Evolutionary conservation across 2,329 filamentous ascomycete genomes (phyloP), one percentile per base, ranked within the genome.

Genomic region (Microdochium nivale): DNA sequence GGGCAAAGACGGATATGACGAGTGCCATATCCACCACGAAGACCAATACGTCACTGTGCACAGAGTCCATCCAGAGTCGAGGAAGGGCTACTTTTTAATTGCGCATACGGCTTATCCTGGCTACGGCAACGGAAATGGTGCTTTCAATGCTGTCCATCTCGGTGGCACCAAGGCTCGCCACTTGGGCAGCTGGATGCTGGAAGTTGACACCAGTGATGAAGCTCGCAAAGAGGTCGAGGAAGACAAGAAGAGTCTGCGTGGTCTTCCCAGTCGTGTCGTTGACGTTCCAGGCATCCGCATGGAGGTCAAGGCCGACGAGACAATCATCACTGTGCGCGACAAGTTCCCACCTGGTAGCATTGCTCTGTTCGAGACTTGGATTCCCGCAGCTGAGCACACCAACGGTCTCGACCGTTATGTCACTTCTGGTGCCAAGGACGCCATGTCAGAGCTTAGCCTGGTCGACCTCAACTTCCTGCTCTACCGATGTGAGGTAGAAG

Each of bases 1-100:
- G 94, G 94, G 94, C 56, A 88, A 90, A 63, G 90, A 97, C 57
- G 88, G 87, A 21, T 99, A 95, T 64, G 86, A 91, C 52, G 94
- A 99, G 68, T 96, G 90, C 8, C 92, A 96, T 63, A 90, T 99
- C 50, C 92, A 99, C 64, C 94, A 99, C 65, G 91, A 97, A 57
- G 87, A 89, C 52, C 88, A 99, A 67, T 96, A 96, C 65, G 87
- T 99, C 62, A 99, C 94, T 1, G 90, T 99, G 7, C 94, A 99
- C 67, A 80, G 95, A 55, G 90, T 97, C 2, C 91, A 99, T 63
- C 94, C 92, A 0, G 84, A 88, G 64, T 95, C 89, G 1, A 81
- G 94, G 53, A 95, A 94, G 66, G 94, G 94, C 1, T 92, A 96
- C 68, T 96, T 97, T 69, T 74, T 97, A 47, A 91, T 99, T 59